Base-by-base conservation (phyloP, 1,139 yeast genomes). In the Blastobotrys ciferrii region DNA sequence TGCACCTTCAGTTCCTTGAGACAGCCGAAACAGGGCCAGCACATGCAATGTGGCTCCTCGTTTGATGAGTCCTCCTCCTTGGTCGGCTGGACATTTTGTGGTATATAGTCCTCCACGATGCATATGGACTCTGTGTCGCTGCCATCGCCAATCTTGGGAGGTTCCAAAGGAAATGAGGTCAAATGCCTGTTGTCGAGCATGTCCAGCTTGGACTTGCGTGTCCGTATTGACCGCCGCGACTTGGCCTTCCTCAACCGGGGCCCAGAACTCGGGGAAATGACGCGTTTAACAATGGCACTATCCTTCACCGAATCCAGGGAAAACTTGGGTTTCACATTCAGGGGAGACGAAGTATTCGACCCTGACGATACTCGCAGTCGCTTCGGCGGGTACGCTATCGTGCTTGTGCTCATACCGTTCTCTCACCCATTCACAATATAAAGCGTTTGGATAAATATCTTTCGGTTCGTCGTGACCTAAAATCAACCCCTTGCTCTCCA, bases 111-210 rank as follows among this genome's bases (percentile, higher is more conserved):
- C 19, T 64, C 68, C 2, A 64, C 59, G 4, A 64, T 51, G 25
- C 53, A 46, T 5, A 61, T 57, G 15, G 55, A 42, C 32, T 60
- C 59, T 15, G 63, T 58, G 44, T 57, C 61, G 41, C 53, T 44
- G 43, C 50, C 40, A 49, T 50, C 32, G 40, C 49, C 12, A 50
- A 54, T 23, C 28, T 40, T 25, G 58, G 63, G 46, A 71, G 69
- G 1, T 84, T 86, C 17, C 28, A 23, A 23, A 9, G 28, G 84
- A 84, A 2, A 76, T 1, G 88, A 82, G 0, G 91, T 84, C 47
- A 84, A 65, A 15, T 77, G 75, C 5, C 76, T 73, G 57, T 74
- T 79, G 59, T 84, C 88, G 4, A 84, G 71, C 49, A 83, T 68
- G 54, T 84, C 89, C 11, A 84, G 67, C 49, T 74, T 74, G 1